Base-by-base conservation (phyloP, 2,329 filamentous ascomycete genomes). In the Epicoccum nigrum region DNA sequence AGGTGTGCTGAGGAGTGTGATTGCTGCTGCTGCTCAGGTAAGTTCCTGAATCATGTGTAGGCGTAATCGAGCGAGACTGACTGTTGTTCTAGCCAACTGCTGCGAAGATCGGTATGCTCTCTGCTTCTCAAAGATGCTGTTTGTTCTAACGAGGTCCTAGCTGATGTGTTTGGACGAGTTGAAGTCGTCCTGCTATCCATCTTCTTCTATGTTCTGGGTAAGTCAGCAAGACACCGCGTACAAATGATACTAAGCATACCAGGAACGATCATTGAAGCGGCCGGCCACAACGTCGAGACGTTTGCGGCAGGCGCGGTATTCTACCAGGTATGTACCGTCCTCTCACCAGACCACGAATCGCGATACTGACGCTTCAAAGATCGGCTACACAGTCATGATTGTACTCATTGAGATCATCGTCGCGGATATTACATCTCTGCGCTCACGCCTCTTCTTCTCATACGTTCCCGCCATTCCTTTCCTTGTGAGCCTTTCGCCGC, bases 341-440 rank as follows among this genome's bases (percentile, higher is more conserved):
- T 9, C n/a, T 30, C 20, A 9, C 4, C 20, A 19, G 16, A 9
- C 9, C 11, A 16, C 15, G 3, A 37, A 4, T 8, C 9, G 7
- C 2, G 27, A 16, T 25, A 27, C 35, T 51, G 30, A 51, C 23
- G 2, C 4, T 7, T 4, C 7, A 33, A 25, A 51, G 48, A 23
- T 87, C 32, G 85, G 85, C 42, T 87, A 86, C 65, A 87, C 85
- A 11, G 78, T 78, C 60, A 76, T 87, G 32, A 75, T 85, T 20
- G 72, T 87, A 12, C 75, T 88, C 2, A 77, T 87, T 23, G 84
- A 88, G 68, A 83, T 88, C 58, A 78, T 88, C 54, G 75, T 88
- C 35, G 84, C 79, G 33, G 86, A 88, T 59, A 77, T 85, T 27
- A 86, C 85, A 2, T 86, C 85, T 2, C 80, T 83, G 7, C 80